Base-by-base conservation (phyloP, 495 filamentous ascomycete species). In the Talaromyces nanjingensis region DNA sequence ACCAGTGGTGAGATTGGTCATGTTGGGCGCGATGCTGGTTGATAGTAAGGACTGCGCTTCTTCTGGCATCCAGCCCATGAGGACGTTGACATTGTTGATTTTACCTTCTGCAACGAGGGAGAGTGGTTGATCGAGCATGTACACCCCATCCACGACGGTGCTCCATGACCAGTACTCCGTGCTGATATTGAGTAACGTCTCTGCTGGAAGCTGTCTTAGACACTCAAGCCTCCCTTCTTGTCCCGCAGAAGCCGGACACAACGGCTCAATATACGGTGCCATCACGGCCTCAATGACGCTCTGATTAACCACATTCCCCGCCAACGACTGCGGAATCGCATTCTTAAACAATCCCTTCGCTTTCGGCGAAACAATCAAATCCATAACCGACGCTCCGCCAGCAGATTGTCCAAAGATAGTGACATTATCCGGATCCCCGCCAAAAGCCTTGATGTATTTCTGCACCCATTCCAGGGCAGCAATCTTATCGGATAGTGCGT, bases 391-490 rank as follows among this genome's bases (percentile, higher is more conserved):
- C 27, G 83, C 83, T 22, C 75, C 85, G n/a, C 85, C 83, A 7
- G 85, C 84, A 14, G 79, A 82, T 56, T 81, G 76, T 2, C 82
- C 83, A 65, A 81, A 80, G 31, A 82, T 74, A 3, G 79, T 84
- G 24, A 83, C 77, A 2, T 75, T 72, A 18, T 67, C 66, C 12
- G 78, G 77, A 67, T 83, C 78, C 6, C 83, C 83, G 14, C 81
- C 82, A 37, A 85, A 77, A 6, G 81, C 71, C 27, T 68, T 66
- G 62, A 84, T 83, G 65, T 84, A 74, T 54, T 74, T 68, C 39
- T 84, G 74, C 1, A 83, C 78, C 83, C 83, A 86, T 66, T 79
- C 63, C 56, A 81, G 65, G 1, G 75, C 78, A 25, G 69, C 69
- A 24, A 79, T 77, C 65, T 78, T 74, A 59, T 80, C 77, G 3